Percentiles rank a stretch among this genome's conserved stretches.
Evolutionary conservation across 2,329 filamentous ascomycete genomes (phyloP).

Genomic region (Curvularia lunata): DNA sequence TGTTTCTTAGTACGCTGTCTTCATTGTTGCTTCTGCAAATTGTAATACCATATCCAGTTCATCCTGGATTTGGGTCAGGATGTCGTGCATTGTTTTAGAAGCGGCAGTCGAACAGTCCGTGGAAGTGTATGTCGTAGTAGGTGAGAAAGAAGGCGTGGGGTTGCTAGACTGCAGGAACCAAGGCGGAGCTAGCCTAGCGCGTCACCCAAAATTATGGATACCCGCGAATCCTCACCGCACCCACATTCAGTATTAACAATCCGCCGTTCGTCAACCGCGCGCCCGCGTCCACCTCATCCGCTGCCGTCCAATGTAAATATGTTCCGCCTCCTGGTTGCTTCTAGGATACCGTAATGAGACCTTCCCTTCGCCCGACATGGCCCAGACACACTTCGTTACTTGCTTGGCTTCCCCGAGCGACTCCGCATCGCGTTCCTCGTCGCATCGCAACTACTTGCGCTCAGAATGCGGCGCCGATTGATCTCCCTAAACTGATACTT

Average conservation of each 20-base stretch:
- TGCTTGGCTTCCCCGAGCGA: slow-evolving; percentile 29
- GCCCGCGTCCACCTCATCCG: background rate
- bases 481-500: slow-evolving; percentile 37
- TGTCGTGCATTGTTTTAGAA: slow-evolving; percentile 66
- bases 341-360: slow-evolving; percentile 36
- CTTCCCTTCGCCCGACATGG: slow-evolving; percentile 32
- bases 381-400: slow-evolving; percentile 26
- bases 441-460: slow-evolving; percentile 39
- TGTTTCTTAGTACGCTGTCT: slow-evolving; percentile 2
- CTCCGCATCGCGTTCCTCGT: slow-evolving; percentile 35
- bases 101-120: background rate
- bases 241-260: slow-evolving; percentile 4
- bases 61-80: slow-evolving; percentile 83
- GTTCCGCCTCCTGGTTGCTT: slow-evolving; percentile 10
- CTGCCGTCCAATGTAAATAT: slow-evolving; percentile 30
- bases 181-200: slow-evolving; percentile 30
- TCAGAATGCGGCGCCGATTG: slow-evolving; percentile 30
- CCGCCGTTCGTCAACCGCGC: slow-evolving; percentile 5
- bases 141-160: background rate
- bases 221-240: slow-evolving; percentile 3
- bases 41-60: slow-evolving; percentile 74
- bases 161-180: slow-evolving; percentile 10
- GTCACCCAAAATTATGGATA: slow-evolving; percentile 9
- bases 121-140: background rate
- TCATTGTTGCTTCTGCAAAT: background rate